Base-by-base conservation (phyloP, 352 stramenopile genomes). In the Globisporangium echinulatum region DNA sequence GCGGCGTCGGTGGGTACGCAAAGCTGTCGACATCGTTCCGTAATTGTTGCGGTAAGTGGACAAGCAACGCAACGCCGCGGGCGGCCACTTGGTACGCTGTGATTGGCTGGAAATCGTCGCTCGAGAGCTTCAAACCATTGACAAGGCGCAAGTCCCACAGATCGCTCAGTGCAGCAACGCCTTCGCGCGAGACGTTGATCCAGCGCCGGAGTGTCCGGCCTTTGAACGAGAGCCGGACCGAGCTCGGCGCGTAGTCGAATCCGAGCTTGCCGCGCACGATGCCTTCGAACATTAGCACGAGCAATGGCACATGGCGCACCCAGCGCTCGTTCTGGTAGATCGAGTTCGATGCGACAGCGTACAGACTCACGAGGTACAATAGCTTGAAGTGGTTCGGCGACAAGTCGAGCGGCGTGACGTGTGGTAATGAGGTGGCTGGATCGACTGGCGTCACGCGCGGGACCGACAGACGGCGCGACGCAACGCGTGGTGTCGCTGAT, bases 231-330 rank as follows among this genome's bases (percentile, higher is more conserved):
- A 99, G 80, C n/a, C 97, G 71, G 63, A 97, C 83, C 9, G 82
- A 97, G 47, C 89, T 88, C n/a, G 96, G 96, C 58, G 96, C 96
- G 61, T 99, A 99, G 76, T 99, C 96, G 68, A 98, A 99, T 63
- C 98, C 88, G 49, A 99, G 79, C 25, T 96, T 88, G 59, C 95
- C 87, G 49, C 86, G 74, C 40, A 98, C 77, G 53, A 99, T 98
- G 11, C 92, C 96, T 68, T 99, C 96, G 69, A 98, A 99, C 68
- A 98, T 88, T 11, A 99, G 79, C 64, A 99, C 96, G 46, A 97
- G 82, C 39, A 99, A 67, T 48, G 96, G 90, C 25, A 96, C 86
- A 55, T 98, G 97, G 47, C 96, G 85, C 56, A 99, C 88, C 96
- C 96, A 99, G 47, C 92, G 74, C 69, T 98, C 94, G 57, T 97